phyloP scores from a whole-genome alignment of 2,329 filamentous ascomycete species.

The Aspergillus aculeatus region DNA sequence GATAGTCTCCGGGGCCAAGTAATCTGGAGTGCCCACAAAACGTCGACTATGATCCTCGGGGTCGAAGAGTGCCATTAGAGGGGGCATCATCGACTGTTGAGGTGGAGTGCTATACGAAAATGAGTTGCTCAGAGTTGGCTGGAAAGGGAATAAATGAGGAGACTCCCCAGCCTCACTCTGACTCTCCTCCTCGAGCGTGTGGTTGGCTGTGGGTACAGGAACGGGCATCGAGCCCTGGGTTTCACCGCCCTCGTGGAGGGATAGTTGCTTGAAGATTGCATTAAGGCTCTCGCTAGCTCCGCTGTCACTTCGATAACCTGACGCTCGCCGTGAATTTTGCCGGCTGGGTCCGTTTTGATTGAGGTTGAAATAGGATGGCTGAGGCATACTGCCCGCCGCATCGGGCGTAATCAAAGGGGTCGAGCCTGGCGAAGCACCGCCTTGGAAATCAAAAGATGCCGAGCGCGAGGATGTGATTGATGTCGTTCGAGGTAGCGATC shows the following conservation, averaged over 20 bases:
- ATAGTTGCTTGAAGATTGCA: slow-evolving; percentile 78
- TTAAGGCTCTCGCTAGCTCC: slow-evolving; percentile 83
- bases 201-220: slow-evolving; percentile 29
- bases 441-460: slow-evolving; percentile 86
- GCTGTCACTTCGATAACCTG: slow-evolving; percentile 86
- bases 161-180: slow-evolving; percentile 72
- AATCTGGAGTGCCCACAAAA: slow-evolving; percentile 96
- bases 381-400: slow-evolving; percentile 63
- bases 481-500: slow-evolving; percentile 80
- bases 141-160: slow-evolving; percentile 71
- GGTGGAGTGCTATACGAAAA: slow-evolving; percentile 44
- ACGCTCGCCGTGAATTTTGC: slow-evolving; percentile 67
- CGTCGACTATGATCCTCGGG: slow-evolving; percentile 88
- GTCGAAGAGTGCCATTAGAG: slow-evolving; percentile 90
- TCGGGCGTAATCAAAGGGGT: slow-evolving; percentile 88
- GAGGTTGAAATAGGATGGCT: slow-evolving; percentile 86
- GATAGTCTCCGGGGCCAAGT: slow-evolving; percentile 94
- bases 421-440: slow-evolving; percentile 72
- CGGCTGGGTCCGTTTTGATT: slow-evolving; percentile 55
- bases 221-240: slow-evolving; percentile 38
- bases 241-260: slow-evolving; percentile 63
- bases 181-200: slow-evolving; percentile 71
- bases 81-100: slow-evolving; percentile 77
- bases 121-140: slow-evolving; percentile 56
- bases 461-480: slow-evolving; percentile 90